Conservation (phyloP, 371 early-diverging fungal genomes). For the Mucor racemosus region DNA sequence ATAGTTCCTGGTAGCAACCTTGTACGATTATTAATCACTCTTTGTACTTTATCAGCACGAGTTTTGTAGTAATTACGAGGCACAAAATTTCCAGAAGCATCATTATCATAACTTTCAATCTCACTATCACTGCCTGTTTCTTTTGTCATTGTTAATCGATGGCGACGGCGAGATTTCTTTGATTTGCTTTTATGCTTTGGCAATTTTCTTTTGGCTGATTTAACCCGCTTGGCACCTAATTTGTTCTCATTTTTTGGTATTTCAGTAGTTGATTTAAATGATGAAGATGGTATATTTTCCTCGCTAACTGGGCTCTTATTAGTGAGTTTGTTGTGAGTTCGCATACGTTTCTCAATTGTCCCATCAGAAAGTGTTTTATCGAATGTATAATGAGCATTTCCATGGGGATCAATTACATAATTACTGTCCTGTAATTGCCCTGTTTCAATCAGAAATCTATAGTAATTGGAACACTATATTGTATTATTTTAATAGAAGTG, state of each 20-base stretch:
- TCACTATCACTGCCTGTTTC: constrained; percentile 45
- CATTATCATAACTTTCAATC: not conserved
- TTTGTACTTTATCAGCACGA: constrained; percentile 5
- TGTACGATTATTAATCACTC: constrained; percentile 1
- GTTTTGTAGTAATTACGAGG: not conserved
- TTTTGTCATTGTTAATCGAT: not conserved
- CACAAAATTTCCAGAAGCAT: constrained; percentile 3
- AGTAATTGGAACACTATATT: constrained; percentile 95
- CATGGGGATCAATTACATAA: constrained; percentile 84
- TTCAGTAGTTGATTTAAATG: no score
- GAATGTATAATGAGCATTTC: constrained; percentile 87
- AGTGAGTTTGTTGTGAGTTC: constrained; percentile 58
- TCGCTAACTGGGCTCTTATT: not conserved
- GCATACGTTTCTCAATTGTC: constrained; percentile 72
- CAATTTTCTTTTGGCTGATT: constrained; percentile 27
- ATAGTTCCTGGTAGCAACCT: not conserved
- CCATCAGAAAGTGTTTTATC: constrained; percentile 79
- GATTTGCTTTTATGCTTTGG: not conserved
- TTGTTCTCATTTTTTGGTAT: not conserved
- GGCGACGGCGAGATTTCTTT: not conserved
- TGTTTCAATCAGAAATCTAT: constrained; percentile 82
- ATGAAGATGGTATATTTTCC: not conserved
- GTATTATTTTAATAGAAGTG: no score
- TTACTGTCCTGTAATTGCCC: constrained; percentile 85
- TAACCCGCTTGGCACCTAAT: constrained; percentile 12